phyloP scores from a whole-genome alignment of 139 green algal species.

The Tetradesmus lagerheimii region DNA sequence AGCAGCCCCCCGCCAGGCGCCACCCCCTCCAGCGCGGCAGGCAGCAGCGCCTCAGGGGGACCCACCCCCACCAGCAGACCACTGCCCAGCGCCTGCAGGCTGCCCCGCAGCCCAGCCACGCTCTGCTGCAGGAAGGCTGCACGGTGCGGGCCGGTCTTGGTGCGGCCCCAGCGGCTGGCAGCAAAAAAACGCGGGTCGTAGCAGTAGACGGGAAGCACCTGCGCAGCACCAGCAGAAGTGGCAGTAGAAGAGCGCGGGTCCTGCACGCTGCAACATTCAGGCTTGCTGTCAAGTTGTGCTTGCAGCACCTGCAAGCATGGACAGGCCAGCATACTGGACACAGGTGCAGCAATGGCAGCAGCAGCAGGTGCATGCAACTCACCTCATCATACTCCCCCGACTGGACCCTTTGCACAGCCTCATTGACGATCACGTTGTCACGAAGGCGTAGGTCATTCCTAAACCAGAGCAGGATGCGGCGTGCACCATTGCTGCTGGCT shows the following conservation, averaged over 20 bases:
- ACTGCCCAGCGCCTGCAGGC: conserved; percentile 66
- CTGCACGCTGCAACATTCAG: background rate
- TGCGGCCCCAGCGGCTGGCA: conserved; percentile 22
- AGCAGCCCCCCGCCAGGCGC: conserved; percentile 55
- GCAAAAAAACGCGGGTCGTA: conserved; percentile 91
- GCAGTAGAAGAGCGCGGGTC: too few relatives aligned
- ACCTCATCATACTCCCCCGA: conserved; percentile 65
- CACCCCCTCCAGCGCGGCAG: conserved; percentile 50
- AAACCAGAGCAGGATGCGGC: conserved; percentile 89
- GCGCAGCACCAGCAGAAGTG: background rate
- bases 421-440: conserved; percentile 87
- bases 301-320: background rate
- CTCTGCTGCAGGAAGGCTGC: conserved; percentile 90
- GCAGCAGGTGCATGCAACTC: background rate
- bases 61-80: conserved; percentile 88
- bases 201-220: conserved; percentile 94
- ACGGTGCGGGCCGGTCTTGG: conserved; percentile 78
- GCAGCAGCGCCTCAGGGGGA: conserved; percentile 83
- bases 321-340: background rate
- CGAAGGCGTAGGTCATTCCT: conserved; percentile 89
- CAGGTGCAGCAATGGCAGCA: background rate
- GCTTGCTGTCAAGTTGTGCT: background rate
- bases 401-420: conserved; percentile 68
- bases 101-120: conserved; percentile 82
- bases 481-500: conserved; percentile 5